Base-by-base conservation (phyloP, 495 filamentous ascomycete genomes). In the Lasiosphaeria hispida region DNA sequence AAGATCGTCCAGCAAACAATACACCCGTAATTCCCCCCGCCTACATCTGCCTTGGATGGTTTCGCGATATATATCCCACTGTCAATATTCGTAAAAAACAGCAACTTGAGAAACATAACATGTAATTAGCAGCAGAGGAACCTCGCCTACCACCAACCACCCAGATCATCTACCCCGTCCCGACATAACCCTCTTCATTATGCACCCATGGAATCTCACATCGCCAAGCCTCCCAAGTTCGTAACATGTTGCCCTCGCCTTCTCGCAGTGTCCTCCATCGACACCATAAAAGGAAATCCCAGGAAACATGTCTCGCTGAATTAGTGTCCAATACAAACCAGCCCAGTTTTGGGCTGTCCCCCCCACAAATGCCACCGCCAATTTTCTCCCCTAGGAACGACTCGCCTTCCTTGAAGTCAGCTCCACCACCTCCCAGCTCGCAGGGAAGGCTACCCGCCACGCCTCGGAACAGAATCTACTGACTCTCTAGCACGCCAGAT, bases 161-260 rank as follows among this genome's bases (percentile, higher is more conserved):
- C 13, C 18, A 23, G 17, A 23, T 2, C 17, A 23, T 18, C 41
- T 8, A 47, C 15, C 15, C 4, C 4, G 8, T 10, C 10, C 30
- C 43, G 17, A 47, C 43, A 13, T 47, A 47, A 41, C n/a, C 30
- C 47, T 33, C n/a, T 33, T 49, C 47, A 49, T 49, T 49, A 49
- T 49, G 33, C 33, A 34, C 33, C 15, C 47, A 49, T 49, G 10
- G n/a, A 30, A 10, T 33, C 47, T 3, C 47, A 17, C 36, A 15
- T 35, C n/a, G 47, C 8, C n/a, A 19, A 49, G 15, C 47, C 15
- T 19, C 11, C 36, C 47, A 30, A 30, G 2, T 30, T 30, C 23
- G 23, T 30, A 30, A 30, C 5, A 30, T 5, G 23, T 30, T 30
- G 23, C 23, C 23, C 23, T 30, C 23, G 23, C 23, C 23, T 30